Evolutionary conservation across 371 early-diverging fungal genomes (phyloP).

Genomic region (Cokeromyces recurvatus): DNA sequence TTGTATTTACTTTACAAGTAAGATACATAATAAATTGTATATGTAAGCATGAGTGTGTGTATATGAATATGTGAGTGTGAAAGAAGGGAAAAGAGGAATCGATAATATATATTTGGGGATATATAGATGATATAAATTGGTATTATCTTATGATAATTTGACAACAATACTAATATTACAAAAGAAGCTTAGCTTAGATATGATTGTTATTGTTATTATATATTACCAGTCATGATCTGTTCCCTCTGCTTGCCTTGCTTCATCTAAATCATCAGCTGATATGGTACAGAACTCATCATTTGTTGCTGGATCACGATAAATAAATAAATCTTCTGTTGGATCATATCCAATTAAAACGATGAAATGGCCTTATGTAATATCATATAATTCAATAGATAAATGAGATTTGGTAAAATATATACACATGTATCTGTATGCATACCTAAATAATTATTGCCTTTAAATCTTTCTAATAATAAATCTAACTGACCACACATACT

Average conservation of each 20-base stretch:
- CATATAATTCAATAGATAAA: neutral
- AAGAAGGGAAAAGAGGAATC: no score
- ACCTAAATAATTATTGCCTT: slow-evolving; percentile 49
- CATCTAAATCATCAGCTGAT: slow-evolving; percentile 54
- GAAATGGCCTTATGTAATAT: slow-evolving; percentile 56
- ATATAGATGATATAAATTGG: neutral
- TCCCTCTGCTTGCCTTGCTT: slow-evolving; percentile 55
- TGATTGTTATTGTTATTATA: no score
- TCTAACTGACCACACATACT: slow-evolving; percentile 40
- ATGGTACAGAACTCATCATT: slow-evolving; percentile 56
- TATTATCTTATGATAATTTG: slow-evolving; percentile 1
- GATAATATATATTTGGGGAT: neutral
- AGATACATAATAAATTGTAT: no score
- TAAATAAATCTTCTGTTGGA: slow-evolving; percentile 57
- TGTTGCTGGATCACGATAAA: slow-evolving; percentile 73
- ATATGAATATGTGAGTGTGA: no score
- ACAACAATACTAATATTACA: slow-evolving; percentile 12
- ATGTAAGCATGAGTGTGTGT: no score
- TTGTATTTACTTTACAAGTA: no score
- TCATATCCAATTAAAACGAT: slow-evolving; percentile 71
- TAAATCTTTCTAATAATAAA: slow-evolving; percentile 38
- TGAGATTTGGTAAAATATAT: no score
- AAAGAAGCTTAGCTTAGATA: no score
- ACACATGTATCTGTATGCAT: neutral
- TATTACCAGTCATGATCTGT: slow-evolving; percentile 71